Percentiles rank a stretch among this genome's conserved stretches.
phyloP scores from a whole-genome alignment of 805 yeast genomes.

The Nakazawaea populi region DNA sequence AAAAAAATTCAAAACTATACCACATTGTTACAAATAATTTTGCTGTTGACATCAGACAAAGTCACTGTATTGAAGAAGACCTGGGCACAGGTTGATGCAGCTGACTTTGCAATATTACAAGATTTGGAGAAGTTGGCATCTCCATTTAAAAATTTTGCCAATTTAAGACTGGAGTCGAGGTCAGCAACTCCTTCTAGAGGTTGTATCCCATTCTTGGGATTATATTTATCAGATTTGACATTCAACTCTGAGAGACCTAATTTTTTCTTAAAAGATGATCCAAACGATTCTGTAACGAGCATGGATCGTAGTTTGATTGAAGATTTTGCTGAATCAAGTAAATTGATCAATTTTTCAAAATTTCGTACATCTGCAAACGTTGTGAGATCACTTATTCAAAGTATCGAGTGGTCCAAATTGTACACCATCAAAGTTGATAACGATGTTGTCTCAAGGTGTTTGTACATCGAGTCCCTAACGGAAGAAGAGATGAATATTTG shows the following conservation, averaged over 20 bases:
- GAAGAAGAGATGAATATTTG: constrained; percentile 64
- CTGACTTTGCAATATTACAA: constrained; percentile 63
- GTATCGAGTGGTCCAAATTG: constrained; percentile 79
- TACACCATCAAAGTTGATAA: constrained; percentile 51
- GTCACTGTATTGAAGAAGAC: constrained; percentile 58
- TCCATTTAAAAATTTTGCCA: constrained; percentile 66
- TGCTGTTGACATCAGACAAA: constrained; percentile 69
- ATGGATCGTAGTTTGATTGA: constrained; percentile 3
- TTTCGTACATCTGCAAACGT: constrained; percentile 71
- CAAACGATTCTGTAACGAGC: constrained; percentile 8
- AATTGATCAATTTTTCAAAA: constrained; percentile 69
- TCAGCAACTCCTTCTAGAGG: constrained; percentile 62
- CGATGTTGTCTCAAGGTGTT: constrained; percentile 75
- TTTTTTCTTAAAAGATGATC: constrained; percentile 23
- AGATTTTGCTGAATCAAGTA: constrained; percentile 22
- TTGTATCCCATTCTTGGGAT: constrained; percentile 84
- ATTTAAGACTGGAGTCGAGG: constrained; percentile 58
- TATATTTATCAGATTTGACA: constrained; percentile 77
- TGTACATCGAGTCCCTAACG: constrained; percentile 68
- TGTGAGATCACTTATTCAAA: constrained; percentile 69
- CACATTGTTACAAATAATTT: constrained; percentile 78
- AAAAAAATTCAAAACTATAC: constrained; percentile 71
- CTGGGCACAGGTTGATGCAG: constrained; percentile 69
- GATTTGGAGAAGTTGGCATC: constrained; percentile 67
- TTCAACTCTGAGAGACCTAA: constrained; percentile 64